A percentile compares a stretch with the other conserved stretches of the same genome.
Evolutionary conservation across 352 stramenopile species (phyloP).

Genomic region (Phytopythium sindhum): DNA sequence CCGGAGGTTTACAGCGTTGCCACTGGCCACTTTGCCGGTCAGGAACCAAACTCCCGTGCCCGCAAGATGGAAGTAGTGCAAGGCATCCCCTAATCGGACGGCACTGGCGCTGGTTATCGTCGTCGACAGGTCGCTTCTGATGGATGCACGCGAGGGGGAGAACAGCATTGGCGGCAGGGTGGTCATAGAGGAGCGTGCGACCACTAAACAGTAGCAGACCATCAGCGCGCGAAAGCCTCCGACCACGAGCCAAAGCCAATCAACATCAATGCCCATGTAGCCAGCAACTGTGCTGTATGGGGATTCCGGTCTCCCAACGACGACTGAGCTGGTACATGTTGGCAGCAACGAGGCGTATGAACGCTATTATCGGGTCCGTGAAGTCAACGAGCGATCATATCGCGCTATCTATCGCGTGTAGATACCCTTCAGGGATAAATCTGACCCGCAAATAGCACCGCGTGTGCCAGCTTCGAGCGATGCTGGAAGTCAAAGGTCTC

Average conservation of each 20-base stretch:
- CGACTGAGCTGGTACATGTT: neutral
- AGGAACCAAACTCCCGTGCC: neutral
- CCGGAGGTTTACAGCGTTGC: neutral
- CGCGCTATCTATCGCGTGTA: neutral
- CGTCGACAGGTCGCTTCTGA: neutral
- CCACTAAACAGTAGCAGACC: neutral
- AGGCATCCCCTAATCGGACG: neutral
- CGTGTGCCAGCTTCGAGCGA: too few species aligned
- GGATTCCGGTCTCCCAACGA: neutral
- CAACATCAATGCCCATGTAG: neutral
- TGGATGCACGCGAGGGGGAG: too few species aligned
- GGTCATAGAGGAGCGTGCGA: neutral
- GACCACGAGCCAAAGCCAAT: neutral
- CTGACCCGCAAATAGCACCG: neutral
- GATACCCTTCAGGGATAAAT: neutral
- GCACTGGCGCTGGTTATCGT: too few species aligned
- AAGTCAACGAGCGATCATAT: neutral
- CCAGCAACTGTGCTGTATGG: neutral
- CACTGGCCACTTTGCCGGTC: neutral
- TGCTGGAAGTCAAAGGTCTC: too few species aligned
- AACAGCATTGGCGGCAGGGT: neutral
- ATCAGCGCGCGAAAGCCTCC: neutral
- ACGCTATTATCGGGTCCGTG: neutral
- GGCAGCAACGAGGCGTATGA: neutral
- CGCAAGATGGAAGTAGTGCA: neutral